Conservation (phyloP, 176 grass and related monocot genomes). For the Aegilops speltoides region DNA sequence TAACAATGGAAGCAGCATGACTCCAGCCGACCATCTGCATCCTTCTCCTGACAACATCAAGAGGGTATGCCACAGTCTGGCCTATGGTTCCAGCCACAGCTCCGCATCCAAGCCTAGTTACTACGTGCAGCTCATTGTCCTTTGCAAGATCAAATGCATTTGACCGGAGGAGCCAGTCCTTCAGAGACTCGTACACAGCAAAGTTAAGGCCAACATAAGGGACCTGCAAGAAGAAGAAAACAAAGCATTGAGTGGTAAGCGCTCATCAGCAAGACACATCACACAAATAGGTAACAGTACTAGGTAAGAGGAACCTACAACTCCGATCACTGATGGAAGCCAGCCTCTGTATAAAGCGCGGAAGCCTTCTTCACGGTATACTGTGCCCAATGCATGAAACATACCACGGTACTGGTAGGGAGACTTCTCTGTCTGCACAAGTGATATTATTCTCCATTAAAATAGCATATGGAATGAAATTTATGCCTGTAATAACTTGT, state of each 20-base stretch:
- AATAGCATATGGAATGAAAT: background rate
- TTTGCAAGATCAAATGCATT: constrained; percentile 69
- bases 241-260: background rate
- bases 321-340: constrained; percentile 99
- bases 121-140: constrained; percentile 69
- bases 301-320: constrained; percentile 62
- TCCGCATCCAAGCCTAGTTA: constrained; percentile 84
- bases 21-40: constrained; percentile 99
- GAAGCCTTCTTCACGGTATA: constrained; percentile 98
- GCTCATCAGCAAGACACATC: background rate
- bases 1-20: constrained; percentile 78
- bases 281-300: background rate
- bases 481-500: background rate
- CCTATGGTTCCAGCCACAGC: constrained; percentile 86
- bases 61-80: constrained; percentile 96
- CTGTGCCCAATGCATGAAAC: constrained; percentile 92
- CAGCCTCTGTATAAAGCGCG: constrained; percentile 97
- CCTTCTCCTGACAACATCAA: constrained; percentile 93
- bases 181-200: constrained; percentile 90
- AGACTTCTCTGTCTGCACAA: constrained; percentile 80
- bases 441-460: constrained; percentile 7
- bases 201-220: constrained; percentile 98
- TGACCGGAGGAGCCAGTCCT: constrained; percentile 73
- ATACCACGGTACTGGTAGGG: constrained; percentile 98
- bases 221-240: constrained; percentile 49